Base-by-base conservation (phyloP, 2,329 filamentous ascomycete species). In the Alternaria sp. region DNA sequence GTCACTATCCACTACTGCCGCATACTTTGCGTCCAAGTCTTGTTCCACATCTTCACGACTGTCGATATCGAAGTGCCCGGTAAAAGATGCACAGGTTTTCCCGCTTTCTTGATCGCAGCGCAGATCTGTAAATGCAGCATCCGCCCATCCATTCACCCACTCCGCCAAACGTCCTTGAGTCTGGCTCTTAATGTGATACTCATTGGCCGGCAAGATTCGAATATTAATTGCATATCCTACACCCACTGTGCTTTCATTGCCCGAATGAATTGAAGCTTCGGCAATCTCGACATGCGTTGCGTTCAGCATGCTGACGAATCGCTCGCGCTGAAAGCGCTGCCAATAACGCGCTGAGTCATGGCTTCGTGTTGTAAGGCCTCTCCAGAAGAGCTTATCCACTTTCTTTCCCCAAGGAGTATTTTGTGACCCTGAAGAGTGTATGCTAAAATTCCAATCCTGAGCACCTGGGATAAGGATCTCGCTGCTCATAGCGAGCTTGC, bases 221-320 rank as follows among this genome's bases (percentile, higher is more conserved):
- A 80, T 78, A 41, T 80, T 81, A 13, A 73, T 73, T 8, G 76
- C 73, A 37, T 65, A 68, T 23, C 70, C 74, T 40, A 67, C 45
- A 2, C 68, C 65, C 0, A 61, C 50, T 1, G 56, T 55, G n/a
- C 48, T 63, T 17, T 60, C 60, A 17, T 68, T 69, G 1, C 56
- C 56, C 10, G 54, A 50, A 50, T 63, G 60, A 10, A 64, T 24
- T 42, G 53, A 54, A 3, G 37, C 56, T 65, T 88, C 84, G 2
- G 84, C 84, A 9, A 77, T 72, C 4, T 70, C 68, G 6, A 90
- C 79, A 28, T 69, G 62, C 10, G 88, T 90, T 9, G 80, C 84
- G 67, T 93, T 92, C 69, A 88, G 84, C 87, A 92, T 90, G 48
- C 86, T 82, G 2, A 92, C 84, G 70, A 93, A 90, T 1, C 90